Evolutionary conservation across 345 rosid genomes (phyloP).

Genomic region (Eucalyptus marginata): DNA sequence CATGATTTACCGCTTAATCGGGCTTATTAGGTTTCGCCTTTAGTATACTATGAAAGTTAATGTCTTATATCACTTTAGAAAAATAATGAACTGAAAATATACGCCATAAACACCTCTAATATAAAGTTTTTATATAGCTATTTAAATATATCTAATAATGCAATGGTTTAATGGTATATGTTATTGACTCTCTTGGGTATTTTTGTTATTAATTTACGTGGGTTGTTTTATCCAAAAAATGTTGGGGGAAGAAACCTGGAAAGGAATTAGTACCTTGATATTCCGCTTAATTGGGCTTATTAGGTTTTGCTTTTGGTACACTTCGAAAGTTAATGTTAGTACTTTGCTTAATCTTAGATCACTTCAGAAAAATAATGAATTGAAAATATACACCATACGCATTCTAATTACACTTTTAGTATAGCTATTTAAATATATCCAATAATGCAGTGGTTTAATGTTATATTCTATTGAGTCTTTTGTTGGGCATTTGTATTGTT

Average conservation of each 20-base stretch:
- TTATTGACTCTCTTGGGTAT: neutral
- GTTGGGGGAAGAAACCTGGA: neutral
- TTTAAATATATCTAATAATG: neutral
- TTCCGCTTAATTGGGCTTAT: neutral
- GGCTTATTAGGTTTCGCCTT: neutral
- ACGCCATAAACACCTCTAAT: neutral
- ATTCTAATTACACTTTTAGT: neutral
- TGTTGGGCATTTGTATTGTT: neutral
- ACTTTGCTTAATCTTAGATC: neutral
- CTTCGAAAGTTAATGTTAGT: neutral
- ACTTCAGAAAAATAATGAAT: neutral
- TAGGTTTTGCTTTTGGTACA: neutral
- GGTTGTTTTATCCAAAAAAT: neutral
- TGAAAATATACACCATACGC: neutral
- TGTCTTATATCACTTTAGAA: neutral
- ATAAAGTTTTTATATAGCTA: neutral
- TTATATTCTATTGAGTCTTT: neutral
- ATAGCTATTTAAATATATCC: neutral
- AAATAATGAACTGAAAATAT: neutral
- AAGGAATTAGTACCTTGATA: neutral
- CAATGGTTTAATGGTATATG: neutral
- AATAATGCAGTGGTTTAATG: neutral
- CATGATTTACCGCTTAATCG: neutral
- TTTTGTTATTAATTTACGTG: neutral
- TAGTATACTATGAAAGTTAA: neutral